Base-by-base conservation (phyloP, 257 asterid species). In the Plantago major region DNA sequence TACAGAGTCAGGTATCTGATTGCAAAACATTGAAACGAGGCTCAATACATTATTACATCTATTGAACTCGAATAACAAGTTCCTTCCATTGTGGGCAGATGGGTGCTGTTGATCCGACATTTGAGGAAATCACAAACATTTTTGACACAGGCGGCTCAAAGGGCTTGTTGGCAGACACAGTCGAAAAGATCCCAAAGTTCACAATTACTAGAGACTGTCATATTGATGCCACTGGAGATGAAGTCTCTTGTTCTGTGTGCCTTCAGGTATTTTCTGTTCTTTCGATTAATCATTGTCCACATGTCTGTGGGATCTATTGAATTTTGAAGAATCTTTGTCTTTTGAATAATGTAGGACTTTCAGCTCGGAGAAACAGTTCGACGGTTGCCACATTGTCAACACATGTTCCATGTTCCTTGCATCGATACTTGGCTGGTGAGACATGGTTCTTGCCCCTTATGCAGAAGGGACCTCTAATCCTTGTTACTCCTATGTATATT, bases 391-490 rank as follows among this genome's bases (percentile, higher is more conserved):
- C 87, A 84, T 43, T 91, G 98, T 50, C 88, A 91, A 64, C 98
- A 88, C 81, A 76, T 84, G 90, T 91, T 84, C 77, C 98, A 91
- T 71, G 76, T 84, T 49, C 95, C 98, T 55, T 91, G 98, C 84
- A 91, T 91, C 7, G 98, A 91, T 66, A 84, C 90, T 44, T 91
- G 98, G 98, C 79, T 91, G 64, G 85, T 88, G 74, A 84, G 95
- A 73, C 98, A 91, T 13, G 96, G 94, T 66, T 91, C 98, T 54
- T 91, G 98, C 78, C 98, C 98, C 67, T 54, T 91, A 84, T 91
- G 98, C 80, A 76, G 98, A 79, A 82, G 98, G 81, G 98, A 85
- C 69, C 91, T 91, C 73, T 91, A 83, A 82, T 69, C 46, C 65
- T 38, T 54, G 33, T 51, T 55, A 54, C 60, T 61, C 55, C 60